Evolutionary conservation across 164 flowering plant genomes (phyloP).

Genomic region (Kalanchoe fedtschenkoi): DNA sequence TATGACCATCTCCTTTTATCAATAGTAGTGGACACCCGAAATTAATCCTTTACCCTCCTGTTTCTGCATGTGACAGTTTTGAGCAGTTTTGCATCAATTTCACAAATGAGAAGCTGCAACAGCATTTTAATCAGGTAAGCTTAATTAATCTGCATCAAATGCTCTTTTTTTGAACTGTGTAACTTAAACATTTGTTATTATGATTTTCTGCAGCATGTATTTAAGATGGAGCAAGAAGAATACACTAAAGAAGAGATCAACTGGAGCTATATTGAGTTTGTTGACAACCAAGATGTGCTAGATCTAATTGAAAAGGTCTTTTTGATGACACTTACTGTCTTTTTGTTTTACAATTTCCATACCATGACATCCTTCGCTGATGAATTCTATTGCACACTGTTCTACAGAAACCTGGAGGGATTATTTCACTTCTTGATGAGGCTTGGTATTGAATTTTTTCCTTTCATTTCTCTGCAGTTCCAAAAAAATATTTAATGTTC

Average conservation of each 20-base stretch:
- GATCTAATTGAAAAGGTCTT: slow-evolving; percentile 90
- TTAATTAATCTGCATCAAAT: slow-evolving; percentile 2
- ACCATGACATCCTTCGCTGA: not conserved
- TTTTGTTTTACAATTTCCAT: not conserved
- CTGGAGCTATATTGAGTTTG: slow-evolving; percentile 99
- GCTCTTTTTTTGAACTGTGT: not conserved
- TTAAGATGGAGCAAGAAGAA: slow-evolving; percentile 99
- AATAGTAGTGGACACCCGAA: not conserved
- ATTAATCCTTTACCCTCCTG: not conserved
- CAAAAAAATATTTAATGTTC: not conserved
- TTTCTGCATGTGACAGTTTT: slow-evolving; percentile 38
- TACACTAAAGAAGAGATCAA: slow-evolving; percentile 84
- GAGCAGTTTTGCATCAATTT: slow-evolving; percentile 98
- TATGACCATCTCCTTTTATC: not conserved
- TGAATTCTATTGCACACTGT: not conserved
- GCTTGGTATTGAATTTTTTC: slow-evolving; percentile 59
- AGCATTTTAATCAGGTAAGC: slow-evolving; percentile 92
- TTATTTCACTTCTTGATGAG: slow-evolving; percentile 92
- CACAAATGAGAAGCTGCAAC: slow-evolving; percentile 96
- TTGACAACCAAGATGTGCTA: slow-evolving; percentile 96
- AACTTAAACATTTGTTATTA: not conserved
- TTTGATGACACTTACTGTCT: not conserved
- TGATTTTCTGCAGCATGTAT: slow-evolving; percentile 66
- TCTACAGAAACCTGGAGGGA: slow-evolving; percentile 96
- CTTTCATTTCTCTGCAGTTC: not conserved